Percentiles rank a stretch among this genome's conserved stretches.
phyloP scores from a whole-genome alignment of 2,329 filamentous ascomycete species.

The Trichocomaceae sp. region DNA sequence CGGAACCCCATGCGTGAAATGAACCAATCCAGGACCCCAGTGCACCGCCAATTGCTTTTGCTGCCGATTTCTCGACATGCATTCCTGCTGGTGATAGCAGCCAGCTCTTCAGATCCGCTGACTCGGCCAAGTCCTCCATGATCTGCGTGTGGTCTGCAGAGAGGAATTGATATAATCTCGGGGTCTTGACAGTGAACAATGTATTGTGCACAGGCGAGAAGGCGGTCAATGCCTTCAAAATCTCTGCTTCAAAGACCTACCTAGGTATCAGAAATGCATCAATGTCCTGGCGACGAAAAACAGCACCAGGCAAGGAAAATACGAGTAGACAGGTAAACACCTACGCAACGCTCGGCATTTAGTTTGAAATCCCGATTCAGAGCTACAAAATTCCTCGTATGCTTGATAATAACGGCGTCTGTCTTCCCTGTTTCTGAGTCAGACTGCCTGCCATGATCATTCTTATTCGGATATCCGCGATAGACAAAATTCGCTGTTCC shows the following conservation, averaged over 20 bases:
- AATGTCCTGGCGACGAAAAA: too few species aligned
- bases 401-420: constrained; percentile 7
- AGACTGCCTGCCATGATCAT: too few species aligned
- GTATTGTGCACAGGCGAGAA: neutral
- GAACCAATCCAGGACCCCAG: constrained; percentile 7
- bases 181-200: constrained; percentile 8
- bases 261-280: too few species aligned
- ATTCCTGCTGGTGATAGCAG: neutral
- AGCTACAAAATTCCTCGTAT: constrained; percentile 11
- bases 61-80: neutral
- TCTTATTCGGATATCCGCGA: neutral
- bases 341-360: constrained; percentile 6
- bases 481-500: constrained; percentile 12
- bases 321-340: neutral
- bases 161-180: constrained; percentile 4
- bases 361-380: constrained; percentile 10
- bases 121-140: constrained; percentile 7
- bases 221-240: neutral
- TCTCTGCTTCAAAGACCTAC: constrained; percentile 6
- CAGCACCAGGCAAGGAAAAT: too few species aligned
- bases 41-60: constrained; percentile 7
- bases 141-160: constrained; percentile 1
- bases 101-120: constrained; percentile 9
- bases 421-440: too few species aligned
- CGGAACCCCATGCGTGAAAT: constrained; percentile 7